These are phyloP conservation scores for Nicotiana rustica DNA, from an alignment of 305 asterid genomes.

Conservation along the genomic window DNA sequence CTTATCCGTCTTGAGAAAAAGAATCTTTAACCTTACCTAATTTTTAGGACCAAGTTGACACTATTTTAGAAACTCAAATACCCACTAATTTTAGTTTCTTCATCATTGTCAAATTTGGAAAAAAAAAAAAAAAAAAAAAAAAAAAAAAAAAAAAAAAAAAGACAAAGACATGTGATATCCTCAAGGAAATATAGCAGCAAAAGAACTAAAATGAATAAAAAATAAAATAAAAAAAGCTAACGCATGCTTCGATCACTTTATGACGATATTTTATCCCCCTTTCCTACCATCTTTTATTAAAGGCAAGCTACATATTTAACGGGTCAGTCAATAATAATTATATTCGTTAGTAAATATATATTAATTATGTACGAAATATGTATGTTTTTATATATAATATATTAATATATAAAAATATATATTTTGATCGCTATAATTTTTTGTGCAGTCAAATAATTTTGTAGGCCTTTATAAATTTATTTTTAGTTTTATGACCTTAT, in stretches of 20 bases:
- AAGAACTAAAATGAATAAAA: background rate
- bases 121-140: too few species aligned
- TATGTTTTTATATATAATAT: too few species aligned
- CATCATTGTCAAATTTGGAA: background rate
- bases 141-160: too few species aligned
- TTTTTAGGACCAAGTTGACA: background rate
- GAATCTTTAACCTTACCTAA: conserved; percentile 25
- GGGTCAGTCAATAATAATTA: too few species aligned
- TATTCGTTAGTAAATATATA: too few species aligned
- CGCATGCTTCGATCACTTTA: background rate
- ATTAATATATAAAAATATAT: too few species aligned
- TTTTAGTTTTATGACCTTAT: too few species aligned
- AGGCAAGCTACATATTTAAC: too few species aligned
- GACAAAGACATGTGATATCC: background rate
- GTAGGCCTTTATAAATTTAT: too few species aligned
- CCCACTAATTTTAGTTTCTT: conserved; percentile 15
- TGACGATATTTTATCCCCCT: background rate
- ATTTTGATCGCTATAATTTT: too few species aligned
- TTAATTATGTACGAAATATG: too few species aligned
- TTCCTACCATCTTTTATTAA: background rate
- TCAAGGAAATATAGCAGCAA: background rate
- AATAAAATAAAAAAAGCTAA: background rate
- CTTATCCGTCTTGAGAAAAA: background rate
- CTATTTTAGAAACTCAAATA: background rate
- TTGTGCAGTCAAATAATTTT: too few species aligned